A percentile compares a stretch with the other conserved stretches of the same genome.
Evolutionary conservation across 2,329 filamentous ascomycete species (phyloP).

Genomic region (Coniella vitis): DNA sequence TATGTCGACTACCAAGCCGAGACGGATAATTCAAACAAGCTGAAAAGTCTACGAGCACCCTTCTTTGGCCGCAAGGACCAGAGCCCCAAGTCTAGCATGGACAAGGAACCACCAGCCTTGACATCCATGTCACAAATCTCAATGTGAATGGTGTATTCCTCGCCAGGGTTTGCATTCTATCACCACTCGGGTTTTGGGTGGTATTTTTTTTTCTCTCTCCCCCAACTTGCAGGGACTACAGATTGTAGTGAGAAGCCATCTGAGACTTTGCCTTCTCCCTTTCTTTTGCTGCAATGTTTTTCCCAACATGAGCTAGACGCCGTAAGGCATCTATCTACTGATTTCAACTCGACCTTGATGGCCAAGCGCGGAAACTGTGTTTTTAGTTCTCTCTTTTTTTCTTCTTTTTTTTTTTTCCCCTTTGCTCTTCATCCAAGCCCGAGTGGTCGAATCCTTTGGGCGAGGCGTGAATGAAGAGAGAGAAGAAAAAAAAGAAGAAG

Average conservation of each 20-base stretch:
- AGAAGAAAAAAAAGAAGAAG: slow-evolving; percentile 9
- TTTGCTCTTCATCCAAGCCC: slow-evolving; percentile 6
- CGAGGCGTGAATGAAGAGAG: slow-evolving; percentile 9
- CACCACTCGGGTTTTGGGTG: no score
- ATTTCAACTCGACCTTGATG: slow-evolving; percentile 3
- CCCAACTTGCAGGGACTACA: slow-evolving; percentile 3
- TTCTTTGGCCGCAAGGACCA: slow-evolving; percentile 49
- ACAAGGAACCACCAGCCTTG: slow-evolving; percentile 18
- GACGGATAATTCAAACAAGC: slow-evolving; percentile 41
- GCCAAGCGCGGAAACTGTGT: background rate
- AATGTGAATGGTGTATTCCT: background rate
- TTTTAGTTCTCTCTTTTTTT: background rate
- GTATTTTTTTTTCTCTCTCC: background rate
- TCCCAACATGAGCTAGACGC: slow-evolving; percentile 12
- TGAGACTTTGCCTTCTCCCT: background rate
- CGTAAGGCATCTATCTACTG: background rate
- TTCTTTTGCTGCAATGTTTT: background rate
- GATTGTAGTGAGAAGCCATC: slow-evolving; percentile 4
- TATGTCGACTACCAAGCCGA: slow-evolving; percentile 44
- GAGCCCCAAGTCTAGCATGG: slow-evolving; percentile 45
- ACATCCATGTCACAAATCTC: slow-evolving; percentile 2
- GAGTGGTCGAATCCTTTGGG: background rate
- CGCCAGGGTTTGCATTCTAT: background rate
- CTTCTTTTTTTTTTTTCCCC: background rate
- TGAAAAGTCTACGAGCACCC: slow-evolving; percentile 50